Evolutionary conservation across 768 basidiomycete species (phyloP), one percentile per base, ranked within the genome.

Genomic region (Sarcodon sp.): DNA sequence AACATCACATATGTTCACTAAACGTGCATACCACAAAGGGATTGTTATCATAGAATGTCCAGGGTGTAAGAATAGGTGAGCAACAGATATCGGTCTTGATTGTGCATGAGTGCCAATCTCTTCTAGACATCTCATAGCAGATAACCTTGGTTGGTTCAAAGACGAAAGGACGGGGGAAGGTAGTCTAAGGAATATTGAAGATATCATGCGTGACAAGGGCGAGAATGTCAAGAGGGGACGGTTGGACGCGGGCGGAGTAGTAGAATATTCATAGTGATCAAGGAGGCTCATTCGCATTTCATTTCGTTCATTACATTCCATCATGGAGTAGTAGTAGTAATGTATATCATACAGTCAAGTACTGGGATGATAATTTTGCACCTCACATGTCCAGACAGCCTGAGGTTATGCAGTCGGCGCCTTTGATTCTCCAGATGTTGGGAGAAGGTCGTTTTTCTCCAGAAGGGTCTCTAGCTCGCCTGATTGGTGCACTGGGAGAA

Each of bases 41-140:
- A 80, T 97, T 46, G 93, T 98, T 3, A 69, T 99, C 27, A 77
- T 96, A 1, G 77, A 92, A 60, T 99, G 94, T 66, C 92, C 93
- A 1, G 76, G 75, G 11, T 99, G 94, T 61, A 79, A 85, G 56
- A 89, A 87, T 57, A 69, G 93, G 87, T 90, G 59, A 47, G 80
- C 64, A 9, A 43, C 11, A 13, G 16, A 35, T 43, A 31, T 18
- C 48, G 33, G 41, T 35, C 10, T 21, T 13, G 21, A 15, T 11
- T 27, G 32, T 18, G 39, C 15, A 12, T 43, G n/a, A 11, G 49
- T 47, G 10, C 43, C 45, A 10, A 45, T 27, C 36, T 4, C 31
- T 6, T 45, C 18, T 51, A 88, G 86, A 32, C 86, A 89, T 62
- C 66, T 92, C 8, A 88, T 91, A 54, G 91, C 91, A 4, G 91